phyloP scores from a whole-genome alignment of 108 stramenopile genomes.

The Mayamaea pseudoterrestris region DNA sequence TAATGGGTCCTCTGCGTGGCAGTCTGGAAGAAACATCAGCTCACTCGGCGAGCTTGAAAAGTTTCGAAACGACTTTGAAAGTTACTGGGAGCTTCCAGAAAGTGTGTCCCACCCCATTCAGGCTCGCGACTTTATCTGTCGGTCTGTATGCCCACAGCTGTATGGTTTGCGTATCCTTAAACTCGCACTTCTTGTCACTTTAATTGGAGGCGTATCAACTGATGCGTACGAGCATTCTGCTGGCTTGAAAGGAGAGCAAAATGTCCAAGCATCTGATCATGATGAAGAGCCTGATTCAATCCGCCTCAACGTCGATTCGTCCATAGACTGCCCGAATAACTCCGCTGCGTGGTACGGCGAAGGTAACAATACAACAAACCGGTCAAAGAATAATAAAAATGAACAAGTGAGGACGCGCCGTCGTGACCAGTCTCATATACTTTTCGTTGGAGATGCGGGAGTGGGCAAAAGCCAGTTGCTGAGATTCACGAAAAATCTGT shows the following conservation, averaged over 20 bases:
- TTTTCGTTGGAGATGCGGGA: slow-evolving; percentile 85
- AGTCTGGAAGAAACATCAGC: neutral
- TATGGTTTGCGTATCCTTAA: slow-evolving; percentile 93
- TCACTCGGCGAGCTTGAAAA: slow-evolving; percentile 15
- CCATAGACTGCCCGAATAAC: too few relatives aligned
- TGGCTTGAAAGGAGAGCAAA: neutral
- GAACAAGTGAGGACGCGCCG: slow-evolving; percentile 41
- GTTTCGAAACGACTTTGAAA: slow-evolving; percentile 74
- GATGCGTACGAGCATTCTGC: slow-evolving; percentile 7
- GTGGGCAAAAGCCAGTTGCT: slow-evolving; percentile 87
- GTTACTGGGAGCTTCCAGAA: slow-evolving; percentile 48
- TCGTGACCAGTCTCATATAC: slow-evolving; percentile 76
- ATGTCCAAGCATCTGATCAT: slow-evolving; percentile 11
- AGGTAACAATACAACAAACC: slow-evolving; percentile 4
- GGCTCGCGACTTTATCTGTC: slow-evolving; percentile 81
- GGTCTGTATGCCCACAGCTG: slow-evolving; percentile 90
- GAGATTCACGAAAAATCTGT: slow-evolving; percentile 85
- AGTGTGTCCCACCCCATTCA: slow-evolving; percentile 42
- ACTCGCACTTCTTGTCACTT: slow-evolving; percentile 82
- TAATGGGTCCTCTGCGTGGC: slow-evolving; percentile 26
- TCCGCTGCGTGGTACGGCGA: too few relatives aligned
- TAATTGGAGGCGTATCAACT: slow-evolving; percentile 81
- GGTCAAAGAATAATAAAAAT: neutral
- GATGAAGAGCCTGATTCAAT: slow-evolving; percentile 11
- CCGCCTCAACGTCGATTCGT: neutral